Evolutionary conservation across 176 grass and related monocot species (phyloP), one percentile per base, ranked within the genome.

Genomic region (Musa itinerans): DNA sequence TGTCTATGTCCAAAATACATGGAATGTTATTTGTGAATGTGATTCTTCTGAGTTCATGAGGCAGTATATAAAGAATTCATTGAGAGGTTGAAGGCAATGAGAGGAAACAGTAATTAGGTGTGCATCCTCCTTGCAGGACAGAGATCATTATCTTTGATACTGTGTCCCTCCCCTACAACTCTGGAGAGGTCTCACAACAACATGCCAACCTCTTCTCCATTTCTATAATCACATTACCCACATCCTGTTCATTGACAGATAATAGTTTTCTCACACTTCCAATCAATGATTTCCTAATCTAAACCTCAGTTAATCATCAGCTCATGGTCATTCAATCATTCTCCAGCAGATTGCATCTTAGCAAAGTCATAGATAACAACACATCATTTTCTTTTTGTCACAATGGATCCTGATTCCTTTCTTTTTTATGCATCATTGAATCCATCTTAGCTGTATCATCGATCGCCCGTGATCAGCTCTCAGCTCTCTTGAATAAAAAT

Each of bases 171-270:
- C 57, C 57, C 57, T n/a, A 62, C 57, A 19, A 9, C 34, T 43
- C 34, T 43, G 57, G 57, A 17, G 20, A 6, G 34, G 34, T 43
- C 34, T 43, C 57, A 19, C 57, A 9, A 19, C 57, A n/a, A 19
- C 57, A 62, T 62, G 57, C 17, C 57, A 62, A 62, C 57, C 57
- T 62, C 57, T 57, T 57, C 57, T 62, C 20, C 20, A 62, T 62
- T 62, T 62, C 57, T n/a, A 15, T n/a, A 62, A 62, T 15, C 20
- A 62, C 4, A 43, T 19, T 62, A 24, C 22, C 63, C 63, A 65
- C 63, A n/a, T 23, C 63, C n/a, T 65, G n/a, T 20, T n/a, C 63
- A 65, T 65, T 65, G 19, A 21, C 63, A 65, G 22, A 65, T 65
- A 9, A 65, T 65, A 2, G 19, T 21, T 65, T 62, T 62, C 13